phyloP scores from a whole-genome alignment of 2,329 filamentous ascomycete species.

The Acephala macrosclerotiorum region DNA sequence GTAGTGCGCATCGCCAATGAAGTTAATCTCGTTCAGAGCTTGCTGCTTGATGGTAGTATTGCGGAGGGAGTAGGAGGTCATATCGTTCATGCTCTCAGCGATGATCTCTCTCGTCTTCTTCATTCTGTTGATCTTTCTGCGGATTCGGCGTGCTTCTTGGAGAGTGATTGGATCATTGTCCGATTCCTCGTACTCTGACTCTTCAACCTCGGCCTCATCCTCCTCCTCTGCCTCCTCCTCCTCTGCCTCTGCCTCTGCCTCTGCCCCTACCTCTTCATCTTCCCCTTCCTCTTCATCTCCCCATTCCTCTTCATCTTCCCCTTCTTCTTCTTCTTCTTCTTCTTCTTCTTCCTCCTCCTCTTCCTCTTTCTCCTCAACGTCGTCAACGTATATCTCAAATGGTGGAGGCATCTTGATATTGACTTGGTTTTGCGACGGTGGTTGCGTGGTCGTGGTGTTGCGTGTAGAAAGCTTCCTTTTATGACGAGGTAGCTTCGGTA shows the following conservation, averaged over 20 bases:
- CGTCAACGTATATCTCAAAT: background rate
- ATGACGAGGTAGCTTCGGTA: background rate
- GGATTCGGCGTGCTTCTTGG: background rate
- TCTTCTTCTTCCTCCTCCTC: background rate
- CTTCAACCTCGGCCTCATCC: too few species aligned
- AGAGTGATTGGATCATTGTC: too few species aligned
- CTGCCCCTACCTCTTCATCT: too few species aligned
- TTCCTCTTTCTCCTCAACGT: background rate
- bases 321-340: background rate
- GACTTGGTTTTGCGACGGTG: background rate
- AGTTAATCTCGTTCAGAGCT: slow-evolving; percentile 4
- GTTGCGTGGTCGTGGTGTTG: background rate
- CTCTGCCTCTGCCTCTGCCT: too few species aligned
- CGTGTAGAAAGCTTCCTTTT: background rate
- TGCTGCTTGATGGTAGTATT: slow-evolving; percentile 12
- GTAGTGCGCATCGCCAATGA: slow-evolving; percentile 10
- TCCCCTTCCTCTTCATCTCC: too few species aligned
- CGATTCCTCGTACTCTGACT: too few species aligned
- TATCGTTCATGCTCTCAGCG: background rate
- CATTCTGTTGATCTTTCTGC: background rate
- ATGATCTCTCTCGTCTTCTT: background rate
- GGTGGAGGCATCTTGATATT: background rate
- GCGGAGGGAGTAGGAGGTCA: background rate
- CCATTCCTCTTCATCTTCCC: too few species aligned
- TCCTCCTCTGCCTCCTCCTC: too few species aligned